A percentile compares a stretch with the other conserved stretches of the same genome.
phyloP scores from a whole-genome alignment of 495 filamentous ascomycete genomes.

The Hyaloscypha finlandica region DNA sequence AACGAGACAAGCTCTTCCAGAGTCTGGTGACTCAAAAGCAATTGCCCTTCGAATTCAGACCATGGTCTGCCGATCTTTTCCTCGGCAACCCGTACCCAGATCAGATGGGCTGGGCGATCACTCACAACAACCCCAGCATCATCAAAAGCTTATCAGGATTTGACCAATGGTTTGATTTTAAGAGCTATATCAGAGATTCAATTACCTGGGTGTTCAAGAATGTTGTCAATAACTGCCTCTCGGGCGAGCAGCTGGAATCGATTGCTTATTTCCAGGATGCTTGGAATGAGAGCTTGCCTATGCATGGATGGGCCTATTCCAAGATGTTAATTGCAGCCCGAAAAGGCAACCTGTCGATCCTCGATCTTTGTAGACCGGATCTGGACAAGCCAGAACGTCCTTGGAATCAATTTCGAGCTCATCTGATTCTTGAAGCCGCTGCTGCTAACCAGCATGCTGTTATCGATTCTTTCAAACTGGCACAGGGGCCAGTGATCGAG shows the following conservation, averaged over 20 bases:
- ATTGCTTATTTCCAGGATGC: not conserved
- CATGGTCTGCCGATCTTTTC: not conserved
- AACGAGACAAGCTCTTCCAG: not conserved
- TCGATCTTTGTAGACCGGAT: not conserved
- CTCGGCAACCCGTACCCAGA: not conserved
- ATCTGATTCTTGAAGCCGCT: not conserved
- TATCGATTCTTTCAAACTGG: not conserved
- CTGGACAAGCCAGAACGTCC: not conserved
- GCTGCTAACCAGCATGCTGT: not conserved
- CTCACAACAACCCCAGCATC: not conserved
- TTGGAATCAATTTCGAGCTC: not conserved
- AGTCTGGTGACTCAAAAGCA: not conserved
- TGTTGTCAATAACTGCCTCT: not conserved
- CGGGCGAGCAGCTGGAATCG: not conserved
- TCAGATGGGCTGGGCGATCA: not conserved
- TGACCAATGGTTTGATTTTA: not conserved
- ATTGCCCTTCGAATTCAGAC: not conserved
- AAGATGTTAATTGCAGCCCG: not conserved
- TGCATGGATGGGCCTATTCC: not conserved
- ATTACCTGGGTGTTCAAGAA: not conserved
- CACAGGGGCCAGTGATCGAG: not conserved
- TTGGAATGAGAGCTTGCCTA: not conserved
- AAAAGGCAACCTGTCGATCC: not conserved
- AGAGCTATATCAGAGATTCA: not conserved
- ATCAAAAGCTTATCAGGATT: not conserved